Conservation (phyloP, 345 rosid species). For the Sonneratia alba region DNA sequence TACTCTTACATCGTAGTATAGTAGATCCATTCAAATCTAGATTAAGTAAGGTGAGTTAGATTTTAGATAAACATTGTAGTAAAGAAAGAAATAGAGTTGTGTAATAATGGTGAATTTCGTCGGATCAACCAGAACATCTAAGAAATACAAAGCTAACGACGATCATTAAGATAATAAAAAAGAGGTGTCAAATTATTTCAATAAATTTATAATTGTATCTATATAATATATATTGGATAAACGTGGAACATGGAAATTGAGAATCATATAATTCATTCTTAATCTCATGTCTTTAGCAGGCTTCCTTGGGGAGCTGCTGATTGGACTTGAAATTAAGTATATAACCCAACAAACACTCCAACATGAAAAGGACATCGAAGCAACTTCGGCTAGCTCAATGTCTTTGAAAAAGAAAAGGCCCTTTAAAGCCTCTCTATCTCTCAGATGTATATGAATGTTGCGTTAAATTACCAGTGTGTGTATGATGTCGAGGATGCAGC, state of each 20-base stretch:
- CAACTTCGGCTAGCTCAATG: neutral
- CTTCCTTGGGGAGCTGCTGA: neutral
- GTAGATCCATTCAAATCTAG: too few species aligned
- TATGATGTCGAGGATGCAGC: neutral
- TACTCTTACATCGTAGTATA: too few species aligned
- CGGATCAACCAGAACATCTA: too few species aligned
- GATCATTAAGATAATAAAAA: too few species aligned
- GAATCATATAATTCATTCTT: neutral
- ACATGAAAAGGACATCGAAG: neutral
- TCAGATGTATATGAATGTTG: neutral
- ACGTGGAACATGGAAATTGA: neutral
- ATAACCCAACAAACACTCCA: conserved; percentile 2
- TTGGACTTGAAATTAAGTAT: neutral
- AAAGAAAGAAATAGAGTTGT: too few species aligned
- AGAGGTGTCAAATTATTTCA: too few species aligned
- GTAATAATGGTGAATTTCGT: too few species aligned
- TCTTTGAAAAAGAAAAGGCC: neutral
- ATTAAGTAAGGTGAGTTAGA: too few species aligned
- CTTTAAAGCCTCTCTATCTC: neutral
- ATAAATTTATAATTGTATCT: too few species aligned
- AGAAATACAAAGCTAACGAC: too few species aligned
- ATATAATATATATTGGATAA: too few species aligned
- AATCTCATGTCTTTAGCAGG: neutral
- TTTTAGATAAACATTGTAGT: too few species aligned
- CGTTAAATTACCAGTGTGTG: neutral